Evolutionary conservation across 2,329 filamentous ascomycete species (phyloP).

Genomic region (Phaeosphaeriaceae sp.): DNA sequence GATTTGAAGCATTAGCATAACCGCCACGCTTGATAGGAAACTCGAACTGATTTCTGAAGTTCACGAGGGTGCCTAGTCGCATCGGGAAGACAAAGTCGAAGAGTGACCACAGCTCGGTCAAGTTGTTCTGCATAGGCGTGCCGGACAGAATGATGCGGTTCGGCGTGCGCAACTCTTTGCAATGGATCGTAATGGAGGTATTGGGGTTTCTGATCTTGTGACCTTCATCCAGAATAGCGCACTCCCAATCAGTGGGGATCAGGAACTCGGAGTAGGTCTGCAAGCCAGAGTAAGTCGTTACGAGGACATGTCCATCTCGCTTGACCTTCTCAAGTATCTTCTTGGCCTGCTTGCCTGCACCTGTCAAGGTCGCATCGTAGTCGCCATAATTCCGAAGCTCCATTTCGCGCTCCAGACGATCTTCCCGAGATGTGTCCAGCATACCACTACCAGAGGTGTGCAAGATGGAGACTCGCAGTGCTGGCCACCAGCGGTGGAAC

Average conservation of each 20-base stretch:
- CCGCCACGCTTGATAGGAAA: conserved; percentile 92
- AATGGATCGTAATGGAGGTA: conserved; percentile 90
- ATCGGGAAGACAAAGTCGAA: conserved; percentile 99
- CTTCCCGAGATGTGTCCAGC: conserved; percentile 75
- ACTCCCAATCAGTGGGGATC: conserved; percentile 87
- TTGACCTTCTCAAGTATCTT: conserved; percentile 84
- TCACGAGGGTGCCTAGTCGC: conserved; percentile 89
- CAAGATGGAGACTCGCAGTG: conserved; percentile 91
- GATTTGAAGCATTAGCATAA: conserved; percentile 92
- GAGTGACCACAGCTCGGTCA: conserved; percentile 93
- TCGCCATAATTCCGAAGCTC: conserved; percentile 59
- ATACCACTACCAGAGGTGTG: conserved; percentile 97
- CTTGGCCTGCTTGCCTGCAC: conserved; percentile 73
- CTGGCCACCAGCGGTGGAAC: conserved; percentile 99
- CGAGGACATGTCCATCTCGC: conserved; percentile 86
- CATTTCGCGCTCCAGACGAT: conserved; percentile 68
- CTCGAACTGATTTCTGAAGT: conserved; percentile 90
- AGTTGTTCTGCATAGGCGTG: conserved; percentile 96
- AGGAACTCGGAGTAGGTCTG: conserved; percentile 88
- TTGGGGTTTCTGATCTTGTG: conserved; percentile 99
- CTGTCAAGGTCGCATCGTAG: conserved; percentile 52
- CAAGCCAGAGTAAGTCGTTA: conserved; percentile 96
- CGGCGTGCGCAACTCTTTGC: conserved; percentile 89
- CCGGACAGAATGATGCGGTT: conserved; percentile 94
- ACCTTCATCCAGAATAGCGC: conserved; percentile 93